These are phyloP conservation scores for Calendula officinalis DNA, from an alignment of 129 eudicot genomes.

Conservation along the genomic window DNA sequence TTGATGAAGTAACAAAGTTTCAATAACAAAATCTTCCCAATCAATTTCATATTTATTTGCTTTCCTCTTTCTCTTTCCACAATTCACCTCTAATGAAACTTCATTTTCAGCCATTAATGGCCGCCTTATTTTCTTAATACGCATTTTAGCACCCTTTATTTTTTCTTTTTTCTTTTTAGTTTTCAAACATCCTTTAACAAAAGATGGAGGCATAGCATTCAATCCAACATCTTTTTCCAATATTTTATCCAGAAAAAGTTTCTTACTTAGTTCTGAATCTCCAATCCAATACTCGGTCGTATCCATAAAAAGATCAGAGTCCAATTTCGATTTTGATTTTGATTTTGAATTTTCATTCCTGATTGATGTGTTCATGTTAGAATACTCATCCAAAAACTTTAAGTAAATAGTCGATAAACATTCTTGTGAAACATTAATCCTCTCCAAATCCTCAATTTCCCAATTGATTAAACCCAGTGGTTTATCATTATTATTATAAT, in stretches of 20 bases:
- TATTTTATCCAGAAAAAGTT: conserved; percentile 52
- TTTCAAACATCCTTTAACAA: conserved; percentile 39
- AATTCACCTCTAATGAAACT: background rate
- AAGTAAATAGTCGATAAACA: conserved; percentile 48
- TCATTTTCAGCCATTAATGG: conserved; percentile 28
- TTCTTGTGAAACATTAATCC: conserved; percentile 46
- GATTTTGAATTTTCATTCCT: background rate
- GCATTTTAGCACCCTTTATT: conserved; percentile 58
- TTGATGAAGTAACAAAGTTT: conserved; percentile 69
- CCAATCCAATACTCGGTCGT: conserved; percentile 59
- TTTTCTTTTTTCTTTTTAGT: conserved; percentile 42
- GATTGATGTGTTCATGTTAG: conserved; percentile 24
- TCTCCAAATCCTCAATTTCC: conserved; percentile 34
- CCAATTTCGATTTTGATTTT: conserved; percentile 4
- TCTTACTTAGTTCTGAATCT: conserved; percentile 60
- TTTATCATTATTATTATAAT: conserved; percentile 24
- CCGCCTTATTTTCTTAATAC: conserved; percentile 49
- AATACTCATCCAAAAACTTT: conserved; percentile 38
- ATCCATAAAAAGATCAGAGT: conserved; percentile 24
- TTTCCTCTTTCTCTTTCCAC: conserved; percentile 37
- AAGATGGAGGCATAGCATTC: conserved; percentile 64
- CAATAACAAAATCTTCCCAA: conserved; percentile 90
- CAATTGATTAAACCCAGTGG: conserved; percentile 7
- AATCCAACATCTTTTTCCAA: conserved; percentile 70
- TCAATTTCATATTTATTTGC: conserved; percentile 39